These are phyloP conservation scores for Collybiopsis luxurians DNA, from an alignment of 768 basidiomycete species.

Conservation along the genomic window DNA sequence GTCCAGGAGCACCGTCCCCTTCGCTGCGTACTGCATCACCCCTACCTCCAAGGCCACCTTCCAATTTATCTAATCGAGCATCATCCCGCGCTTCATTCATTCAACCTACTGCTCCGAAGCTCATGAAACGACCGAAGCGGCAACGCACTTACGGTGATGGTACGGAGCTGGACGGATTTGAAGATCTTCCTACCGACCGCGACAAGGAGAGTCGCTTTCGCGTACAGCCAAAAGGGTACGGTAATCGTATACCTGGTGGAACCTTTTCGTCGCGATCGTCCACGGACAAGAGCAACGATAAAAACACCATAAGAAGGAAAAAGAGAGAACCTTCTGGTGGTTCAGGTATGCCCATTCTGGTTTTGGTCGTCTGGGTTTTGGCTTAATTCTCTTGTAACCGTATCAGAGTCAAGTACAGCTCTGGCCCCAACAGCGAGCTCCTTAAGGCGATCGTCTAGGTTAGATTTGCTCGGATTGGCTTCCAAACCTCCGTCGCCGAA, in stretches of 20 bases:
- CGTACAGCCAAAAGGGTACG: slow-evolving; percentile 69
- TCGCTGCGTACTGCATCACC: slow-evolving; percentile 56
- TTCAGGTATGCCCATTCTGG: slow-evolving; percentile 35
- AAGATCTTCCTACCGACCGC: slow-evolving; percentile 83
- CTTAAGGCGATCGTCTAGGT: slow-evolving; percentile 54
- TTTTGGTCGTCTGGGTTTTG: slow-evolving; percentile 3
- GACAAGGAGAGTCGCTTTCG: slow-evolving; percentile 77
- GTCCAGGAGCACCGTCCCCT: slow-evolving; percentile 31
- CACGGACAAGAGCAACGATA: slow-evolving; percentile 29
- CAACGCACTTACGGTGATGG: slow-evolving; percentile 79
- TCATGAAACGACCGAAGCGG: slow-evolving; percentile 77
- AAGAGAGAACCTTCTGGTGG: slow-evolving; percentile 43
- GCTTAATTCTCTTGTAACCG: not conserved
- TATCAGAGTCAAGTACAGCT: slow-evolving; percentile 21
- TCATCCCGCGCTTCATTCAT: slow-evolving; percentile 26
- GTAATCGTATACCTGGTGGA: slow-evolving; percentile 60
- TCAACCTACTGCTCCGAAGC: slow-evolving; percentile 50
- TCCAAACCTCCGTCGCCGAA: slow-evolving; percentile 33
- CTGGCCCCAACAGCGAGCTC: slow-evolving; percentile 46
- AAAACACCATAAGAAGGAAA: slow-evolving; percentile 59
- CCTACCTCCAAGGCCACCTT: slow-evolving; percentile 57
- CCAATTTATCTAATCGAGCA: slow-evolving; percentile 45
- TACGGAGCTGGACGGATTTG: slow-evolving; percentile 84
- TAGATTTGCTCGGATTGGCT: slow-evolving; percentile 49
- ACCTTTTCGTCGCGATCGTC: slow-evolving; percentile 42